Evolutionary conservation across 805 yeast genomes (phyloP).

Genomic region (Candida verbasci): DNA sequence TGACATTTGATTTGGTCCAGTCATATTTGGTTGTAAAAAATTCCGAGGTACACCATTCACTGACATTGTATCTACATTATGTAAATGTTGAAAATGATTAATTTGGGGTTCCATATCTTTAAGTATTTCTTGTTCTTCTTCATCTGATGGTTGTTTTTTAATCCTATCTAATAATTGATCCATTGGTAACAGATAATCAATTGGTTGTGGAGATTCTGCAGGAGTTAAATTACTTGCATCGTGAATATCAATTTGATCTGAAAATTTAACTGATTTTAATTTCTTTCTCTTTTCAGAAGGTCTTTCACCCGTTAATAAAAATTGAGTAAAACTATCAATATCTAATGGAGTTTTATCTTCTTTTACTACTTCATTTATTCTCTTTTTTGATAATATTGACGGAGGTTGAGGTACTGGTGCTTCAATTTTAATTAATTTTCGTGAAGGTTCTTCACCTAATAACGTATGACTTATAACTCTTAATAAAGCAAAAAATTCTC

Average conservation of each 20-base stretch:
- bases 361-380: slow-evolving; percentile 42
- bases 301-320: slow-evolving; percentile 76
- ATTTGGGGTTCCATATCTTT: slow-evolving; percentile 73
- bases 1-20: slow-evolving; percentile 43
- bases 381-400: slow-evolving; percentile 63
- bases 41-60: slow-evolving; percentile 60
- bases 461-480: slow-evolving; percentile 75
- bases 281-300: slow-evolving; percentile 44
- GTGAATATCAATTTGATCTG: slow-evolving; percentile 54
- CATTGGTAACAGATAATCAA: slow-evolving; percentile 73
- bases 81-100: slow-evolving; percentile 67
- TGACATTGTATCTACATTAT: slow-evolving; percentile 69
- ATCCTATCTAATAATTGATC: slow-evolving; percentile 57
- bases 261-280: slow-evolving; percentile 64
- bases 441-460: slow-evolving; percentile 47
- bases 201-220: slow-evolving; percentile 19
- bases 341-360: slow-evolving; percentile 50
- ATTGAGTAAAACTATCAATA: slow-evolving; percentile 79
- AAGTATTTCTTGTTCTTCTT: slow-evolving; percentile 66
- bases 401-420: slow-evolving; percentile 78
- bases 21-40: slow-evolving; percentile 38
- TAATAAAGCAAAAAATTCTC: slow-evolving; percentile 85
- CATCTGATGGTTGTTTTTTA: slow-evolving; percentile 30
- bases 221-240: slow-evolving; percentile 19
- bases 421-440: slow-evolving; percentile 46